phyloP scores from a whole-genome alignment of 495 filamentous ascomycete genomes.

The Amorphotheca resinae region DNA sequence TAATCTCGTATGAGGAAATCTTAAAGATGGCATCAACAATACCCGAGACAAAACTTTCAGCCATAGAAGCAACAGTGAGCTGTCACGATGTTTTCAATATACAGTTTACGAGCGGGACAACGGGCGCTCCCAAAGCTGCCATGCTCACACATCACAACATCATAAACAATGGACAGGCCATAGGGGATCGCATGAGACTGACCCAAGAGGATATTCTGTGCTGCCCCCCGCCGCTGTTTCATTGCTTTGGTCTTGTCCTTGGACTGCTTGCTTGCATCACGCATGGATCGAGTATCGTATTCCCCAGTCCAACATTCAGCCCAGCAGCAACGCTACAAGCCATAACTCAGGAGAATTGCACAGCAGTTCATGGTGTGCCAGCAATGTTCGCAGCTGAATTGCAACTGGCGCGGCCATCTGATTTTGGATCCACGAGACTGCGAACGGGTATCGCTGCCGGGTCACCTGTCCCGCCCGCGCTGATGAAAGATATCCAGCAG shows the following conservation, averaged over 20 bases:
- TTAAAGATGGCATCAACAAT: too few relatives aligned
- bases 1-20: too few relatives aligned
- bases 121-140: slow-evolving; percentile 59
- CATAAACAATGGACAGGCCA: slow-evolving; percentile 57
- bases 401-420: slow-evolving; percentile 28
- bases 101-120: slow-evolving; percentile 61
- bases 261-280: slow-evolving; percentile 55
- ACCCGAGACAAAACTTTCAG: slow-evolving; percentile 37
- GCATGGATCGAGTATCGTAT: slow-evolving; percentile 54
- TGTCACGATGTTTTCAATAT: slow-evolving; percentile 51
- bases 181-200: slow-evolving; percentile 55
- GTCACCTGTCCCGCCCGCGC: slow-evolving; percentile 47
- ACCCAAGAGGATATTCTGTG: slow-evolving; percentile 50
- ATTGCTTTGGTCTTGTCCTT: slow-evolving; percentile 63
- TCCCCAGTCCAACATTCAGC: slow-evolving; percentile 53
- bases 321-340: slow-evolving; percentile 43
- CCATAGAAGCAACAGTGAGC: slow-evolving; percentile 24
- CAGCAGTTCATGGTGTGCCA: slow-evolving; percentile 57
- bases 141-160: slow-evolving; percentile 64
- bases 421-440: slow-evolving; percentile 33
- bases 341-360: slow-evolving; percentile 51
- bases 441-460: slow-evolving; percentile 61
- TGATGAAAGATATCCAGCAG: slow-evolving; percentile 50
- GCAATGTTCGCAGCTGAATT: slow-evolving; percentile 62
- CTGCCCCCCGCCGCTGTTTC: slow-evolving; percentile 60